A percentile compares a stretch with the other conserved stretches of the same genome.
Evolutionary conservation across 495 filamentous ascomycete genomes (phyloP).

Genomic region (Aspergillus sparsus): DNA sequence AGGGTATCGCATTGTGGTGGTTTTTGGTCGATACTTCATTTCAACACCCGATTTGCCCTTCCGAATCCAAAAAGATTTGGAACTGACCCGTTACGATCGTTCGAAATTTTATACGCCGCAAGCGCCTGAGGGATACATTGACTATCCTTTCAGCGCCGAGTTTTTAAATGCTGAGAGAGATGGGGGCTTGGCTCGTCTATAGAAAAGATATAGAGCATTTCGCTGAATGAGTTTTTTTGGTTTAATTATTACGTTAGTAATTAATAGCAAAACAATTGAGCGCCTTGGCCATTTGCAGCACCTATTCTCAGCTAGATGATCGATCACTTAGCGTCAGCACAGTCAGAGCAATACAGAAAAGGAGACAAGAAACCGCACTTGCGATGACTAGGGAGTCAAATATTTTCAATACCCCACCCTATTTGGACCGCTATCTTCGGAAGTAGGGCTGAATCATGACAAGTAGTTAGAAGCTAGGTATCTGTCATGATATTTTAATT

Average conservation of each 20-base stretch:
- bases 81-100: neutral
- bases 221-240: neutral
- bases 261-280: neutral
- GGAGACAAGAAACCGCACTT: no score
- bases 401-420: no score
- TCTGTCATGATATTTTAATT: no score
- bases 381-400: no score
- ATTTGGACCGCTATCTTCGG: no score
- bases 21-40: conserved; percentile 3
- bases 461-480: no score
- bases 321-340: no score
- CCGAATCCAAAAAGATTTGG: neutral
- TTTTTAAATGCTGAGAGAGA: neutral
- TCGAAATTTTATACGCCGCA: neutral
- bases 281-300: no score
- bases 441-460: no score
- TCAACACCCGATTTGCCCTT: conserved; percentile 1
- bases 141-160: conserved; percentile 3
- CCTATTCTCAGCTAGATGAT: no score
- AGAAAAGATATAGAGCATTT: neutral
- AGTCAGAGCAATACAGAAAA: no score
- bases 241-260: neutral
- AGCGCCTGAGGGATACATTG: neutral
- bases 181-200: neutral
- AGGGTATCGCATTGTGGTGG: neutral